These are phyloP conservation scores for Fonsecaea multimorphosa DNA, from an alignment of 2,329 filamentous ascomycete species.

Conservation along the genomic window DNA sequence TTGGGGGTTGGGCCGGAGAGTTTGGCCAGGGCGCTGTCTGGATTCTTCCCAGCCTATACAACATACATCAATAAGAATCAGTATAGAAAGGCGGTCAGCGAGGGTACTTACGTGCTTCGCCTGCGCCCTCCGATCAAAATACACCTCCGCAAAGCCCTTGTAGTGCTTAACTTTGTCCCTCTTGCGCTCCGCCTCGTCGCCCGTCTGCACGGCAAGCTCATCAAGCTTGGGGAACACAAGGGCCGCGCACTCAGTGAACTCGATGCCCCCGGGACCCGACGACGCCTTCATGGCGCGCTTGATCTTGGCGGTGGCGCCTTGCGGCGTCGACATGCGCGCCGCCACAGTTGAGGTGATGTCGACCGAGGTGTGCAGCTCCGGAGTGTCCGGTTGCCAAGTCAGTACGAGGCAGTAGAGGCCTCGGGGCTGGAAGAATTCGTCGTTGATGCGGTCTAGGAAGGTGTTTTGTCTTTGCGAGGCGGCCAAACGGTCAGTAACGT, in stretches of 20 bases:
- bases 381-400: conserved; percentile 55
- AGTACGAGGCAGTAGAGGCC: conserved; percentile 63
- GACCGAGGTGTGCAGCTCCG: conserved; percentile 45
- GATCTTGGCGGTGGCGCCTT: conserved; percentile 18
- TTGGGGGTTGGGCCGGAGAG: conserved; percentile 39
- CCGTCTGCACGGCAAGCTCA: not conserved
- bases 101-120: conserved; percentile 44
- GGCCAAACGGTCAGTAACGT: conserved; percentile 18
- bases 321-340: conserved; percentile 13
- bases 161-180: conserved; percentile 37
- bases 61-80: too few species aligned
- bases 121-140: conserved; percentile 56
- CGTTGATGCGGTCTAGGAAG: conserved; percentile 63
- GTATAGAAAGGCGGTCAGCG: too few species aligned
- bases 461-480: conserved; percentile 50
- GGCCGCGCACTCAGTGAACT: conserved; percentile 53
- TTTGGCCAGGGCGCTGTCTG: conserved; percentile 47
- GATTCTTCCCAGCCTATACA: conserved; percentile 45
- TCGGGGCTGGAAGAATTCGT: conserved; percentile 61
- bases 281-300: conserved; percentile 19
- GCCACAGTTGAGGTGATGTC: conserved; percentile 46
- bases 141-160: conserved; percentile 50
- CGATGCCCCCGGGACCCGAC: conserved; percentile 45
- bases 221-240: conserved; percentile 53
- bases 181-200: conserved; percentile 27